Conservation (phyloP, 2,329 filamentous ascomycete genomes). For the Alternaria dauci region DNA sequence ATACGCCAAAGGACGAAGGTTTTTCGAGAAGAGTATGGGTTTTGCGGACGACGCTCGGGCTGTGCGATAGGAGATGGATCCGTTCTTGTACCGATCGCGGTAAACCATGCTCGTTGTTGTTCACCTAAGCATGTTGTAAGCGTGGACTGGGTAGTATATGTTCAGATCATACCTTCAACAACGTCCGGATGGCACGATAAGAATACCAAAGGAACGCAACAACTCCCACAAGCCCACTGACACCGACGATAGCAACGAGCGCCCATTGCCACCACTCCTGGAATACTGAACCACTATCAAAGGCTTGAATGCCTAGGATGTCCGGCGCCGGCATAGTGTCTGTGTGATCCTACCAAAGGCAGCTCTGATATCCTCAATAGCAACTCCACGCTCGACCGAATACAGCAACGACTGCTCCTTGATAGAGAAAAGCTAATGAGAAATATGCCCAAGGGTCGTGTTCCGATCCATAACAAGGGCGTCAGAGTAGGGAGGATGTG, state of each 20-base stretch:
- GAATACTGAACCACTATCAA: conserved; percentile 30
- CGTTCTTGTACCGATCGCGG: conserved; percentile 43
- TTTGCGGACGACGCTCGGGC: conserved; percentile 29
- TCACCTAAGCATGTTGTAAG: conserved; percentile 26
- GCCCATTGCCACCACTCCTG: conserved; percentile 47
- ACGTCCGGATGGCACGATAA: conserved; percentile 27
- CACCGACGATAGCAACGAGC: conserved; percentile 43
- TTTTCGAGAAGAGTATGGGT: conserved; percentile 34
- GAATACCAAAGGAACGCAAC: conserved; percentile 40
- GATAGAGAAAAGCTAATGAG: neutral
- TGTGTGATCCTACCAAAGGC: neutral
- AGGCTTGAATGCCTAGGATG: conserved; percentile 44
- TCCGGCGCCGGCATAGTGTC: conserved; percentile 20
- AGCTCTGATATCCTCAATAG: neutral
- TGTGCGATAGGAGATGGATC: conserved; percentile 37
- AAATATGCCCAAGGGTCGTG: neutral
- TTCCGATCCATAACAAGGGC: neutral
- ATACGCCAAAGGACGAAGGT: conserved; percentile 48
- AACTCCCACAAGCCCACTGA: conserved; percentile 38
- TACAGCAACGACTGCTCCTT: neutral
- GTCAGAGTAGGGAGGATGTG: conserved; percentile 2
- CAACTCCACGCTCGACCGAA: neutral
- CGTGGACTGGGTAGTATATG: neutral
- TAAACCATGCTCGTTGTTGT: conserved; percentile 24
- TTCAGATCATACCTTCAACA: conserved; percentile 32